phyloP scores from a whole-genome alignment of 495 filamentous ascomycete species.

The Astrocystis sublimbata region DNA sequence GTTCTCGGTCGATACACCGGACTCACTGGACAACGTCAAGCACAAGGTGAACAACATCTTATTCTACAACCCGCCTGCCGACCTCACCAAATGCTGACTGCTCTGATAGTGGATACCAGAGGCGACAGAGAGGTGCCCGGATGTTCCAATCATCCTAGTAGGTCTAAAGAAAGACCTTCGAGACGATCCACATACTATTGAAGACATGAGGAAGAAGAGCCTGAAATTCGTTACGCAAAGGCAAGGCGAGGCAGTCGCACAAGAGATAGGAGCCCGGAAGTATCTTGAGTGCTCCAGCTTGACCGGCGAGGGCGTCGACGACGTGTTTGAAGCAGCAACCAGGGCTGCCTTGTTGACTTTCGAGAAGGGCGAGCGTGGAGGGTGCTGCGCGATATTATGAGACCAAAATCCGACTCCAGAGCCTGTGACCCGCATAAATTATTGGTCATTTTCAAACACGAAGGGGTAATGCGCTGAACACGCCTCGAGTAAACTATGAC shows the following conservation, averaged over 20 bases:
- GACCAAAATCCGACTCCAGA: not conserved
- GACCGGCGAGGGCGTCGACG: slow-evolving; percentile 97
- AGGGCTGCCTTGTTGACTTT: slow-evolving; percentile 90
- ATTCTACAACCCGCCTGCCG: not conserved
- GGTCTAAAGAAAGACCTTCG: slow-evolving; percentile 97
- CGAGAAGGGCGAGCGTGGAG: slow-evolving; percentile 77
- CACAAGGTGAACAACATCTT: slow-evolving; percentile 71
- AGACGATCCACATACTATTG: slow-evolving; percentile 87
- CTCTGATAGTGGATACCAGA: slow-evolving; percentile 88
- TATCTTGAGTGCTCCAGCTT: slow-evolving; percentile 97
- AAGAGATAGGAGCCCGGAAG: slow-evolving; percentile 86
- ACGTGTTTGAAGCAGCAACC: slow-evolving; percentile 98
- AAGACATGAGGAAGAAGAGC: slow-evolving; percentile 97
- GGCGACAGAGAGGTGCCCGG: slow-evolving; percentile 90
- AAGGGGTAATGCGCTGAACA: not conserved
- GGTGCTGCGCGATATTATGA: slow-evolving; percentile 94
- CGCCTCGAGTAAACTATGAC: not conserved
- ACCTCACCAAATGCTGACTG: slow-evolving; percentile 1
- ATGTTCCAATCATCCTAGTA: slow-evolving; percentile 93
- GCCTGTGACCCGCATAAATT: not conserved
- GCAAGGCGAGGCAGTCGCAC: slow-evolving; percentile 76
- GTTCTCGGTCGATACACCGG: slow-evolving; percentile 92
- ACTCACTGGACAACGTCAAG: slow-evolving; percentile 97
- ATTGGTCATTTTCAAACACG: not conserved
- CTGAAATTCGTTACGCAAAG: slow-evolving; percentile 78